phyloP scores from a whole-genome alignment of 495 filamentous ascomycete genomes.

The Tuber melanosporum region DNA sequence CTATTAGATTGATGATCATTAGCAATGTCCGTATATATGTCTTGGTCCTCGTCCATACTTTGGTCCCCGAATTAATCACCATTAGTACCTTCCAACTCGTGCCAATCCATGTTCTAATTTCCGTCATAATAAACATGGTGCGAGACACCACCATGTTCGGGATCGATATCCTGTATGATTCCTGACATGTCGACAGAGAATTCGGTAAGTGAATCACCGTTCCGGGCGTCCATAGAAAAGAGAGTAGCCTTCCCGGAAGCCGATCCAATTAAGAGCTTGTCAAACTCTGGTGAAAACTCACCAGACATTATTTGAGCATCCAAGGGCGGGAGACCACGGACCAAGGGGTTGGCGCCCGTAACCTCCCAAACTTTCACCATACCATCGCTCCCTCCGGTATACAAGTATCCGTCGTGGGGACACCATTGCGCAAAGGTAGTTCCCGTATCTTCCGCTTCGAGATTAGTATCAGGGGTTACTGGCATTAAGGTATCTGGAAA shows the following conservation, averaged over 20 bases:
- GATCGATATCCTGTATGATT: constrained; percentile 7
- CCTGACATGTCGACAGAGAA: constrained; percentile 26
- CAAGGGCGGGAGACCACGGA: constrained; percentile 54
- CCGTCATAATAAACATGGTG: neutral
- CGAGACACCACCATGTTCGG: constrained; percentile 3
- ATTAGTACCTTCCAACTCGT: neutral
- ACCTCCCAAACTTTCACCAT: constrained; percentile 82
- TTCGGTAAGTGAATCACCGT: constrained; percentile 2
- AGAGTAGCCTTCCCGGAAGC: constrained; percentile 32
- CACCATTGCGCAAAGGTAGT: constrained; percentile 80
- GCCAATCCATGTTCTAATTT: neutral
- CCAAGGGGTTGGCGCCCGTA: constrained; percentile 53
- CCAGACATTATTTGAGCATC: constrained; percentile 49
- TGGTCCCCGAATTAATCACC: neutral
- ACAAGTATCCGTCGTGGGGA: constrained; percentile 59
- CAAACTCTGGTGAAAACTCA: constrained; percentile 28
- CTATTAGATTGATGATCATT: neutral
- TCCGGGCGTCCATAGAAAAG: constrained; percentile 18
- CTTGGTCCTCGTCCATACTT: neutral
- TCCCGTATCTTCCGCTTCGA: constrained; percentile 70
- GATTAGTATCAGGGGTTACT: constrained; percentile 49
- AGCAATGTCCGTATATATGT: neutral
- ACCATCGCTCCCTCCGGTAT: constrained; percentile 87
- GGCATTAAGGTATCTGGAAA: constrained; percentile 54
- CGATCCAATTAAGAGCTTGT: constrained; percentile 37